Evolutionary conservation across 495 filamentous ascomycete genomes (phyloP).

Genomic region (Chlorociboria aeruginascens): DNA sequence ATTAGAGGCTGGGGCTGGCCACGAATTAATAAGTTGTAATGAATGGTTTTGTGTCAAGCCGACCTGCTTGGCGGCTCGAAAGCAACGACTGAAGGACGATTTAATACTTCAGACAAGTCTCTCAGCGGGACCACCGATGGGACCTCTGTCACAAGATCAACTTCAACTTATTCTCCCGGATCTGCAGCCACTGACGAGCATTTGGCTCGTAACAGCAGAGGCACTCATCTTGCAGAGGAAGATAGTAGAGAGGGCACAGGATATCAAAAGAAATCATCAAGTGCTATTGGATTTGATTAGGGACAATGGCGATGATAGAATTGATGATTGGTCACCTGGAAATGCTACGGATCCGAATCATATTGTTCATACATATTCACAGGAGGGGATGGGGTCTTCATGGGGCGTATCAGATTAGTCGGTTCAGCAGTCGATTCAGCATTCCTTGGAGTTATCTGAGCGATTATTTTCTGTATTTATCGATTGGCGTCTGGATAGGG

Average conservation of each 20-base stretch:
- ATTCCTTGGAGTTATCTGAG: constrained; percentile 10
- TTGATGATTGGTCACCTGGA: constrained; percentile 34
- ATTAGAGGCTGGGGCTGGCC: constrained; percentile 1
- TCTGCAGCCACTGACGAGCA: constrained; percentile 33
- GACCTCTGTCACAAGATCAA: constrained; percentile 31
- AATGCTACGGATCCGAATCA: neutral
- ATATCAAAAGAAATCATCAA: constrained; percentile 40
- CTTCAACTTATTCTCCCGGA: constrained; percentile 34
- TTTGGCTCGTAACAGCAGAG: constrained; percentile 42
- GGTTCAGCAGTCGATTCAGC: neutral
- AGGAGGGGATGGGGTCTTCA: constrained; percentile 7
- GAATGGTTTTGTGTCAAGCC: constrained; percentile 24
- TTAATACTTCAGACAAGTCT: constrained; percentile 40
- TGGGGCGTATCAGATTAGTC: constrained; percentile 15
- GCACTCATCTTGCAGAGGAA: constrained; percentile 40
- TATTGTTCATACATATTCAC: constrained; percentile 7
- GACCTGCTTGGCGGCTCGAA: constrained; percentile 12
- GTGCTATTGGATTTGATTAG: constrained; percentile 40
- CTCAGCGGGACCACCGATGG: constrained; percentile 41
- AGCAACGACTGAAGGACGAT: constrained; percentile 22
- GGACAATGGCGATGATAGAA: constrained; percentile 35
- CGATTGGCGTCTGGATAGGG: neutral
- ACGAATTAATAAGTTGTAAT: constrained; percentile 16
- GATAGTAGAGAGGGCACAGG: constrained; percentile 36
- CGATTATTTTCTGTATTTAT: neutral